Evolutionary conservation across 441 rosid genomes (phyloP).

Genomic region (Adansonia madagascariensis): DNA sequence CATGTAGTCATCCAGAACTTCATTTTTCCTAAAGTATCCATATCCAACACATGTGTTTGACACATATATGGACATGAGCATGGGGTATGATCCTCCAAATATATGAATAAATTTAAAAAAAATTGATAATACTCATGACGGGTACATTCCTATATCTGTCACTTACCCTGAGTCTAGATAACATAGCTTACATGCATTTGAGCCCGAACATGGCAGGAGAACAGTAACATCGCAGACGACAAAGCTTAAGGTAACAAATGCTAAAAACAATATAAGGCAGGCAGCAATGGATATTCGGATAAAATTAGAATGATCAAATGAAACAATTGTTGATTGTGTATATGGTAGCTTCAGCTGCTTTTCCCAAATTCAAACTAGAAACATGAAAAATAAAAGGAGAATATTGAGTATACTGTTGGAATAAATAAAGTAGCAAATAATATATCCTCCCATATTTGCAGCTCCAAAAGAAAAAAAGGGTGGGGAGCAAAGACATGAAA

Average conservation of each 20-base stretch:
- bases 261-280: background rate
- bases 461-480: background rate
- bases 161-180: background rate
- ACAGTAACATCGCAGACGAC: background rate
- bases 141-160: too few relatives aligned
- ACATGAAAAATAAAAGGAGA: background rate
- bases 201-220: background rate
- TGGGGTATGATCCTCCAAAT: background rate
- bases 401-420: background rate
- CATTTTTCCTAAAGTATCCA: background rate
- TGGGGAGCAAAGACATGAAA: background rate
- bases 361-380: constrained; percentile 5
- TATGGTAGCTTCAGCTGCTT: background rate
- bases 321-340: background rate
- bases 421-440: background rate
- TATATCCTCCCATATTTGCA: background rate
- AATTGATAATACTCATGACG: background rate
- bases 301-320: background rate
- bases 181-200: background rate
- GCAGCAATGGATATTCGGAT: background rate
- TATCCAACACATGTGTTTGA: background rate
- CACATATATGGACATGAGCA: background rate
- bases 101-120: background rate
- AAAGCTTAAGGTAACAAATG: background rate
- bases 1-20: background rate